Percentiles rank a stretch among this genome's conserved stretches.
These are phyloP conservation scores for Boletus rex-veris DNA, from an alignment of 768 basidiomycete species.

Conservation along the genomic window DNA sequence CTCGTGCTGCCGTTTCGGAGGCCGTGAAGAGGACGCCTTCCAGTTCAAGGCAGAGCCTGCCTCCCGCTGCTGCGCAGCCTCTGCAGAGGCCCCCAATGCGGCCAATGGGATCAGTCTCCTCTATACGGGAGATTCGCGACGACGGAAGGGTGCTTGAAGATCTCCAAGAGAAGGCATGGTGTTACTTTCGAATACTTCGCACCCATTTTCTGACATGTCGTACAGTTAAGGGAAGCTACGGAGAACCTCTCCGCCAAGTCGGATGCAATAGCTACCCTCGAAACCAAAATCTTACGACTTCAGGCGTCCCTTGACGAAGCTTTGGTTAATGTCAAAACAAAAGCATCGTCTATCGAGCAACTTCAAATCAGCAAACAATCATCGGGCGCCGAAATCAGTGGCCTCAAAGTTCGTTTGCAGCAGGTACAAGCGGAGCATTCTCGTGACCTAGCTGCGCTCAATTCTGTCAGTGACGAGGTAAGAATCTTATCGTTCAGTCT, in stretches of 20 bases:
- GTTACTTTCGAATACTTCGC: not conserved
- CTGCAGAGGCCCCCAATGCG: constrained; percentile 42
- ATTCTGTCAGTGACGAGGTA: constrained; percentile 51
- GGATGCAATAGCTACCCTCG: constrained; percentile 47
- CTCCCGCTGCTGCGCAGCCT: constrained; percentile 22
- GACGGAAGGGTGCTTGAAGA: constrained; percentile 56
- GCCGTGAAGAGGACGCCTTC: constrained; percentile 50
- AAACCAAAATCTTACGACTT: constrained; percentile 49
- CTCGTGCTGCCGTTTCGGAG: constrained; percentile 68
- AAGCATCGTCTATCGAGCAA: constrained; percentile 40
- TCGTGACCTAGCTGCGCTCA: constrained; percentile 32
- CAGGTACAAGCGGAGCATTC: constrained; percentile 31
- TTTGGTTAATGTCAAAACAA: constrained; percentile 46
- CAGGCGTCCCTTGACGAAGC: constrained; percentile 47
- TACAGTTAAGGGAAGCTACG: constrained; percentile 58
- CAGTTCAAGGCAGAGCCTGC: constrained; percentile 41
- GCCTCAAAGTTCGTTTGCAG: constrained; percentile 40
- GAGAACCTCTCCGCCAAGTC: constrained; percentile 54
- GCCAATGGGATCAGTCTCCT: constrained; percentile 61
- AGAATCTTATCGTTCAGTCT: constrained; percentile 10
- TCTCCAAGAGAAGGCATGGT: constrained; percentile 55
- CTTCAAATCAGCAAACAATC: constrained; percentile 48
- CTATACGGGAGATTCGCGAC: constrained; percentile 66
- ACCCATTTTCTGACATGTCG: not conserved
- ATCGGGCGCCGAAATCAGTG: constrained; percentile 47